These are phyloP conservation scores for Yamadazyma takamatsuzukensis DNA, from an alignment of 805 yeast species.

Conservation along the genomic window DNA sequence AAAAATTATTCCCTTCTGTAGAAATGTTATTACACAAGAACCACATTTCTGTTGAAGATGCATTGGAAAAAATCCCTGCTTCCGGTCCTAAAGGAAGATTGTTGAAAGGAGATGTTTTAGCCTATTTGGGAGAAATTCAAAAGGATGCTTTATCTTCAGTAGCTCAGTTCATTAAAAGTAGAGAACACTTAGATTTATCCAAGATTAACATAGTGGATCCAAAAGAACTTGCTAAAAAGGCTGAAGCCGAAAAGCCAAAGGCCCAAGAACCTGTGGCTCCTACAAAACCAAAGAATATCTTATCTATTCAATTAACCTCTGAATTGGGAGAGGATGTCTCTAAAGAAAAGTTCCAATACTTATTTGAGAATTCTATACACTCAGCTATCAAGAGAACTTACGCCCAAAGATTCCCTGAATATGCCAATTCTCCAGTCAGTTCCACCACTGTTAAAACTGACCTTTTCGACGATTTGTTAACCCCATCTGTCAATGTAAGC, in stretches of 20 bases:
- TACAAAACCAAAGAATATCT: slow-evolving; percentile 28
- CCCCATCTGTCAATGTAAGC: slow-evolving; percentile 30
- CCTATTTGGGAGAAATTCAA: slow-evolving; percentile 71
- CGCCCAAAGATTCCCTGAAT: slow-evolving; percentile 34
- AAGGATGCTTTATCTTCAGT: slow-evolving; percentile 50
- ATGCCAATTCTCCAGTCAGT: slow-evolving; percentile 27
- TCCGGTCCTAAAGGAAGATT: slow-evolving; percentile 88
- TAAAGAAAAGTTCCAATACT: slow-evolving; percentile 23
- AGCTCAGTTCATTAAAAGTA: slow-evolving; percentile 51
- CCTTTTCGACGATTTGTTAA: slow-evolving; percentile 36
- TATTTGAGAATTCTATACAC: slow-evolving; percentile 28
- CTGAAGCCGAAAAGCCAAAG: slow-evolving; percentile 8
- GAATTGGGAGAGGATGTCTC: slow-evolving; percentile 24
- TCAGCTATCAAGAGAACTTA: slow-evolving; percentile 29
- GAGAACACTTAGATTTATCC: slow-evolving; percentile 67
- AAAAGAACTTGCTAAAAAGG: slow-evolving; percentile 5
- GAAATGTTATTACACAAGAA: slow-evolving; percentile 57
- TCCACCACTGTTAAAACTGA: slow-evolving; percentile 18
- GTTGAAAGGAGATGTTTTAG: slow-evolving; percentile 87
- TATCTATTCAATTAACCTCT: slow-evolving; percentile 22
- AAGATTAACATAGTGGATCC: slow-evolving; percentile 45
- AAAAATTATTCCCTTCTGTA: slow-evolving; percentile 77
- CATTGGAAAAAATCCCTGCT: slow-evolving; percentile 67
- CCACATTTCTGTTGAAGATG: slow-evolving; percentile 65
- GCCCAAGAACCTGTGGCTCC: slow-evolving; percentile 3